Evolutionary conservation across 805 yeast species (phyloP).

Genomic region (Priceomyces castillae): DNA sequence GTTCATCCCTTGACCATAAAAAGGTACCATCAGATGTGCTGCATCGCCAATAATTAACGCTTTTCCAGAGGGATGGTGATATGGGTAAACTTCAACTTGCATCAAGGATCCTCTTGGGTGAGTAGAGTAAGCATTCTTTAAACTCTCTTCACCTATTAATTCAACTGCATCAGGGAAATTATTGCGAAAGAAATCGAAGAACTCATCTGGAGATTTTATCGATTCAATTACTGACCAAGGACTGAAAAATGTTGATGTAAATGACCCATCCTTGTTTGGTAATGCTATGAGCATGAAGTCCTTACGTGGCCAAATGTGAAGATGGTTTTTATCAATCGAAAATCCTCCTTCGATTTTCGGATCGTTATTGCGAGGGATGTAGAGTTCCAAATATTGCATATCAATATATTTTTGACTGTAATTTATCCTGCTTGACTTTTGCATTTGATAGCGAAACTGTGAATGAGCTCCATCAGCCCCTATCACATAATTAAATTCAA

Average conservation of each 20-base stretch:
- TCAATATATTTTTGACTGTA: slow-evolving; percentile 75
- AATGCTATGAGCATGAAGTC: slow-evolving; percentile 87
- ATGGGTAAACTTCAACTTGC: slow-evolving; percentile 68
- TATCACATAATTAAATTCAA: slow-evolving; percentile 55
- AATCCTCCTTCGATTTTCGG: slow-evolving; percentile 34
- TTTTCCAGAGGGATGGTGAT: slow-evolving; percentile 57
- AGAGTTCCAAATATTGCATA: slow-evolving; percentile 77
- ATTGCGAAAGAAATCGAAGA: slow-evolving; percentile 50
- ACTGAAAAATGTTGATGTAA: slow-evolving; percentile 86
- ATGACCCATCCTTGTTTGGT: slow-evolving; percentile 81
- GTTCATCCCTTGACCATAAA: slow-evolving; percentile 96
- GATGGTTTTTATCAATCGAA: slow-evolving; percentile 64
- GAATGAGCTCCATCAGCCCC: slow-evolving; percentile 91
- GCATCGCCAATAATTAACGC: slow-evolving; percentile 85
- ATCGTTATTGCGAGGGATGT: slow-evolving; percentile 52
- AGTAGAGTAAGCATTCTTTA: slow-evolving; percentile 48
- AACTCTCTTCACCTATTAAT: slow-evolving; percentile 58
- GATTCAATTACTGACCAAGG: slow-evolving; percentile 68
- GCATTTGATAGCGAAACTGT: slow-evolving; percentile 65
- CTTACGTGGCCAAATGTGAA: slow-evolving; percentile 92
- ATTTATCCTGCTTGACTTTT: slow-evolving; percentile 65
- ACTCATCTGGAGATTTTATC: slow-evolving; percentile 42
- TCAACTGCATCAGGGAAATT: slow-evolving; percentile 75
- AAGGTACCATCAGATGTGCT: slow-evolving; percentile 97
- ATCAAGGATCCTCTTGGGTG: slow-evolving; percentile 79